Conservation (phyloP, 192 early-diverging fungal species). For the Cladochytrium replicatum region DNA sequence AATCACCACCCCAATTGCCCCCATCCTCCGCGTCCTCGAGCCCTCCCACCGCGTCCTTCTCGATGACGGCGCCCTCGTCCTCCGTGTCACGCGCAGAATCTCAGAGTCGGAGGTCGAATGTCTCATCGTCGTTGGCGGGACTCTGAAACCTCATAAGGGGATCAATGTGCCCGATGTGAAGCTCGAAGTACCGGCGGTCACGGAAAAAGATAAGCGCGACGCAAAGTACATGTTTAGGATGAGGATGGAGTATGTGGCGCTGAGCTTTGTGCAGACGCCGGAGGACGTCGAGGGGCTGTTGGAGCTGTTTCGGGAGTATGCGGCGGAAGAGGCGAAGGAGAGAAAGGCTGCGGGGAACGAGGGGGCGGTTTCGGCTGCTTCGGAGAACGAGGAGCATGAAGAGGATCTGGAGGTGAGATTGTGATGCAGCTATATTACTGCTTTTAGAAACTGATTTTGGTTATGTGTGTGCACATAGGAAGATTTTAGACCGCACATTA, state of each 20-base stretch:
- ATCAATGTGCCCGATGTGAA: constrained; percentile 20
- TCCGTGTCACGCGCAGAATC: constrained; percentile 29
- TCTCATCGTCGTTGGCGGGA: constrained; percentile 11
- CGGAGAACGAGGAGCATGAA: no score
- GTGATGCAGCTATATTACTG: no score
- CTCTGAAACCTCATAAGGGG: constrained; percentile 16
- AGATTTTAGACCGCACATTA: constrained; percentile 21
- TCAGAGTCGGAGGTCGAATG: constrained; percentile 20
- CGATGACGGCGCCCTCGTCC: constrained; percentile 37
- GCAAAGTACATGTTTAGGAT: constrained; percentile 10
- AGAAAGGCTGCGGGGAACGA: constrained; percentile 46
- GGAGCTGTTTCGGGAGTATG: constrained; percentile 3
- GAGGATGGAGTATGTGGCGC: constrained; percentile 17
- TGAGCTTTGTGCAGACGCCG: constrained; percentile 12
- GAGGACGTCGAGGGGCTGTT: constrained; percentile 12
- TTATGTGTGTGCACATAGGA: no score
- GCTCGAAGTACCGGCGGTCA: constrained; percentile 18
- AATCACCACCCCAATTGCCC: constrained; percentile 35
- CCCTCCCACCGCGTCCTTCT: constrained; percentile 38
- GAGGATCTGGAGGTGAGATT: no score
- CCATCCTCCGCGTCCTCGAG: constrained; percentile 32
- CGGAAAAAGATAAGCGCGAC: constrained; percentile 20
- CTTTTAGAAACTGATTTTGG: no score
- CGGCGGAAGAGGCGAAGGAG: constrained; percentile 28
- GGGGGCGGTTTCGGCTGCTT: neutral